These are phyloP conservation scores for Metarhizium humberi DNA, from an alignment of 2,329 filamentous ascomycete species.

Conservation along the genomic window DNA sequence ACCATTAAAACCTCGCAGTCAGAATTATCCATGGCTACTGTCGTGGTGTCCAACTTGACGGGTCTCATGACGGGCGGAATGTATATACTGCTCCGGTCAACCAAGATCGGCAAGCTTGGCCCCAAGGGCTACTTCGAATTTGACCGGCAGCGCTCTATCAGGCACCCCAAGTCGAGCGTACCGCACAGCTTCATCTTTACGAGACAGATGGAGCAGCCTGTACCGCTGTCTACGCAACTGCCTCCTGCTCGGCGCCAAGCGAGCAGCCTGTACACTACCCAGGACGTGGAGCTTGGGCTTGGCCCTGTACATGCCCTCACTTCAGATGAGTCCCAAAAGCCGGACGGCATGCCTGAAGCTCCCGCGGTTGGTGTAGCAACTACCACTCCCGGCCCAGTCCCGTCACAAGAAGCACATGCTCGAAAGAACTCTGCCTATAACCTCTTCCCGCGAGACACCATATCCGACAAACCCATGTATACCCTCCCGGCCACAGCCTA, in stretches of 20 bases:
- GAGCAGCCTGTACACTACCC: neutral
- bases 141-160: slow-evolving; percentile 28
- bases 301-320: neutral
- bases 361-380: neutral
- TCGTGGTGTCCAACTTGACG: slow-evolving; percentile 56
- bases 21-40: slow-evolving; percentile 51
- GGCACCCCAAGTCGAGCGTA: slow-evolving; percentile 3
- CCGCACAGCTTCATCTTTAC: slow-evolving; percentile 9
- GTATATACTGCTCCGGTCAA: slow-evolving; percentile 58
- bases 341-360: neutral
- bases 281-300: neutral
- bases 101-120: slow-evolving; percentile 45
- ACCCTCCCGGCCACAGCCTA: slow-evolving; percentile 26
- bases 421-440: slow-evolving; percentile 5
- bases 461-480: slow-evolving; percentile 19
- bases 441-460: slow-evolving; percentile 10
- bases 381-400: neutral
- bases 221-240: slow-evolving; percentile 4
- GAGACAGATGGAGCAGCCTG: slow-evolving; percentile 13
- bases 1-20: slow-evolving; percentile 25
- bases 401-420: neutral
- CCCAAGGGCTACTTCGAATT: slow-evolving; percentile 32
- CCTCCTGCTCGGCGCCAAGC: neutral
- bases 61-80: slow-evolving; percentile 56
- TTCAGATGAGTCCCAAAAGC: neutral